Base-by-base conservation (phyloP, 495 filamentous ascomycete genomes). In the Neurospora sp. region DNA sequence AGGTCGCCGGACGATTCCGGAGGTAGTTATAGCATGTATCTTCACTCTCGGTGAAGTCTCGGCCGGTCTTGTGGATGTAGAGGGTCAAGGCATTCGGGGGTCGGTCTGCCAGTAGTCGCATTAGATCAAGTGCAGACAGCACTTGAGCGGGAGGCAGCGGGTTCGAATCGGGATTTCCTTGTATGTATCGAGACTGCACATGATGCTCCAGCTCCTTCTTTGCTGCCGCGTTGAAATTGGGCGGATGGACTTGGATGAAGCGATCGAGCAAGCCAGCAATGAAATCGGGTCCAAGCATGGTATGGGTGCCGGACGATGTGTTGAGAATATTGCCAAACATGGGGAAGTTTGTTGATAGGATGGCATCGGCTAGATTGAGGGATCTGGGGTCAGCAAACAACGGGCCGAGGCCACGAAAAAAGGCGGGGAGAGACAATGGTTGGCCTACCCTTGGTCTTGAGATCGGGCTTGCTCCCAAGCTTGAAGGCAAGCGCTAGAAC, bases 401-500 rank as follows among this genome's bases (percentile, higher is more conserved):
- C 22, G 27, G 53, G 53, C 53, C 53, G 22, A 78, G 61, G 68
- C 41, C 41, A 70, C 61, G 71, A 68, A 65, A 38, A 44, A 42
- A 40, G 17, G 27, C 44, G 27, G 69, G 22, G 41, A 75, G 17
- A 74, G 45, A 39, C 74, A 14, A 74, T 44, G 70, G 39, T 72
- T 71, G 69, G 78, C 80, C 78, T 82, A 97, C 96, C 95, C 89
- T 98, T 98, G 17, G 89, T 91, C 76, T 93, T 91, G 69, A 98
- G 83, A 81, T 97, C 94, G 68, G 88, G 81, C 76, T 91, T 93
- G 71, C 87, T 86, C 8, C 89, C 91, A 41, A 89, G 88, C 80
- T 94, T 96, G 78, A 96, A 96, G 4, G 95, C 93, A 68, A 97
- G 83, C 37, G 94, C 93, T 59, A 99, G 85, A n/a, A 95, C 85